Evolutionary conservation across 2,329 filamentous ascomycete genomes (phyloP).

Genomic region (Talaromyces piceae): DNA sequence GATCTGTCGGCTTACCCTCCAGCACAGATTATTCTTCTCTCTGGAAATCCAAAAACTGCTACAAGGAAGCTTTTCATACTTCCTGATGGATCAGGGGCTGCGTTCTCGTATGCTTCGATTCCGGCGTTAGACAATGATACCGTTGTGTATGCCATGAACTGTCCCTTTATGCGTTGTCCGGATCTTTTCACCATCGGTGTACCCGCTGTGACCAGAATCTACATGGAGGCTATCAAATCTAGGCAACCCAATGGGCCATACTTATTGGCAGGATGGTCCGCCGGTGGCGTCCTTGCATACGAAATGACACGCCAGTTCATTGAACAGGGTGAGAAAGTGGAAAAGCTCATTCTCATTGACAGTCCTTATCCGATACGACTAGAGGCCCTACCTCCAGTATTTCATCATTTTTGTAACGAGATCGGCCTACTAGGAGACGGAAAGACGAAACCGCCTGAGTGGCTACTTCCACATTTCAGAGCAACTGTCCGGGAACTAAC

Average conservation of each 20-base stretch:
- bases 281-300: slow-evolving; percentile 64
- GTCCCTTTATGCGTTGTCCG: slow-evolving; percentile 36
- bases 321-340: slow-evolving; percentile 50
- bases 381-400: slow-evolving; percentile 54
- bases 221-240: slow-evolving; percentile 37
- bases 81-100: slow-evolving; percentile 40
- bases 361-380: slow-evolving; percentile 60
- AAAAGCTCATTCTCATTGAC: slow-evolving; percentile 58
- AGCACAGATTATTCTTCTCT: slow-evolving; percentile 22
- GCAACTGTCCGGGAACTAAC: slow-evolving; percentile 27
- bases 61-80: slow-evolving; percentile 36
- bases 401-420: slow-evolving; percentile 41
- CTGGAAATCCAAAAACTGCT: slow-evolving; percentile 36
- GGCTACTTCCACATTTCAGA: slow-evolving; percentile 43
- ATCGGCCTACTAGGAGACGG: not conserved
- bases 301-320: slow-evolving; percentile 55
- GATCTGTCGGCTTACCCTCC: not conserved
- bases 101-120: slow-evolving; percentile 38
- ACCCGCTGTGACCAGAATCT: slow-evolving; percentile 28
- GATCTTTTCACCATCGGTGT: slow-evolving; percentile 28
- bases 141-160: slow-evolving; percentile 36
- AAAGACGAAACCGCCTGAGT: not conserved
- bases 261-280: slow-evolving; percentile 64
- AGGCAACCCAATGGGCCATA: slow-evolving; percentile 50
- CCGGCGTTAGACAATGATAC: slow-evolving; percentile 32